These are phyloP conservation scores for Trichoderma breve DNA, from an alignment of 2,329 filamentous ascomycete species.

Conservation along the genomic window DNA sequence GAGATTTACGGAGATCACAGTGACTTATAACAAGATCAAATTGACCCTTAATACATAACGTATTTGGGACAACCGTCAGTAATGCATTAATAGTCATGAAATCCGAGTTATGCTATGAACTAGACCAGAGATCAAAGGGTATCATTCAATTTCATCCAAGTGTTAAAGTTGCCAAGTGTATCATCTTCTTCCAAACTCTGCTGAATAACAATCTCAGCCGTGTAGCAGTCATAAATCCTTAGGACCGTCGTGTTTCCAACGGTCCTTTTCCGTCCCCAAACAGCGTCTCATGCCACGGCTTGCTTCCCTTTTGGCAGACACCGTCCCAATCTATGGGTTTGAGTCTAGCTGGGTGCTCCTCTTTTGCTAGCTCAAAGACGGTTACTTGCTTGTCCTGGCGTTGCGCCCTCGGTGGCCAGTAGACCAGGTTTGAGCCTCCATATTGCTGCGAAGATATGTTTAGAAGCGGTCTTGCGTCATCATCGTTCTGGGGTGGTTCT, in stretches of 20 bases:
- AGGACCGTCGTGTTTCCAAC: not conserved
- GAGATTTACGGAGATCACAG: no score
- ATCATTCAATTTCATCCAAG: not conserved
- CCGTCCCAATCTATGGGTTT: not conserved
- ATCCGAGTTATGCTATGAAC: not conserved
- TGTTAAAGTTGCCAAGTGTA: not conserved
- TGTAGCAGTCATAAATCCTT: not conserved
- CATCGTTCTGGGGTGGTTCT: not conserved
- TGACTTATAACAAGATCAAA: no score
- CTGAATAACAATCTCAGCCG: no score
- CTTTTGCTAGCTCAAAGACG: not conserved
- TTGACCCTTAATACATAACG: no score
- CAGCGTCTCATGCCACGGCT: not conserved
- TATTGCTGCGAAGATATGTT: not conserved
- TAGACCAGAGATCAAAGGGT: not conserved
- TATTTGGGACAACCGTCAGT: no score
- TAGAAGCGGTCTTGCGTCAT: not conserved
- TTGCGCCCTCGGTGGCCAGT: not conserved
- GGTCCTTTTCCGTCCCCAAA: not conserved
- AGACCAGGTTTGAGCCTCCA: not conserved
- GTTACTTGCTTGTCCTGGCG: not conserved
- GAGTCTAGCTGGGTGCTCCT: not conserved
- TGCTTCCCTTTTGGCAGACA: slow-evolving; percentile 1
- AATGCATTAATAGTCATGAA: not conserved
- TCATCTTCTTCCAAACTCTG: not conserved